A percentile compares a stretch with the other conserved stretches of the same genome.
Conservation (phyloP, 1,139 yeast genomes). For the Yamadazyma conglobata region DNA sequence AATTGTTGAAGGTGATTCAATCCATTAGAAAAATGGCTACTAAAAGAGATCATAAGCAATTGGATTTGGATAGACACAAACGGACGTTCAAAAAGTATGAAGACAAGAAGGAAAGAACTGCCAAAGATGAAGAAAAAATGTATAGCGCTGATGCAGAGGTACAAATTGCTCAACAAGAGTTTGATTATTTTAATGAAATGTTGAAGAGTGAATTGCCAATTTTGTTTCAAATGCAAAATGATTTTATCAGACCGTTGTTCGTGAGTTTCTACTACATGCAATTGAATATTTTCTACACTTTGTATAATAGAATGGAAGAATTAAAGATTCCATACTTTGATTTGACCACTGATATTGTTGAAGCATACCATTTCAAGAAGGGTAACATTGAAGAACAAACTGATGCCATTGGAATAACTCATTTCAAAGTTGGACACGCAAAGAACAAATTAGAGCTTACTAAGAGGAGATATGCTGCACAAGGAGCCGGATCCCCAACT, state of each 20-base stretch:
- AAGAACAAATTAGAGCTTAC: slow-evolving; percentile 80
- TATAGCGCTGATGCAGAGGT: slow-evolving; percentile 87
- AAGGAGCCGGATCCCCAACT: slow-evolving; percentile 28
- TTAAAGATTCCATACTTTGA: slow-evolving; percentile 96
- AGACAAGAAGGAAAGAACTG: slow-evolving; percentile 74
- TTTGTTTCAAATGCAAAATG: slow-evolving; percentile 82
- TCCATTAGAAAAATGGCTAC: slow-evolving; percentile 88
- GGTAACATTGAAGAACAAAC: slow-evolving; percentile 89
- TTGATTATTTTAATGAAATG: slow-evolving; percentile 92
- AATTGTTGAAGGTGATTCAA: slow-evolving; percentile 75
- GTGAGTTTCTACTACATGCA: slow-evolving; percentile 97
- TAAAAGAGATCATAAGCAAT: slow-evolving; percentile 91
- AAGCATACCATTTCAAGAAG: slow-evolving; percentile 73
- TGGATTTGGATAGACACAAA: slow-evolving; percentile 87
- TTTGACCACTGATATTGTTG: slow-evolving; percentile 74
- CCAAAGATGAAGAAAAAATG: slow-evolving; percentile 87
- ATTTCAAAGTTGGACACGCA: slow-evolving; percentile 86
- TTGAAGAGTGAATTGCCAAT: slow-evolving; percentile 85
- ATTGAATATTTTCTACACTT: slow-evolving; percentile 89
- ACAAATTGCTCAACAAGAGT: slow-evolving; percentile 91
- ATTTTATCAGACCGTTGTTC: slow-evolving; percentile 88
- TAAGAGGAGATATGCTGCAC: slow-evolving; percentile 64
- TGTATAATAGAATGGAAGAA: slow-evolving; percentile 88
- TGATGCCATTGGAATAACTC: slow-evolving; percentile 82
- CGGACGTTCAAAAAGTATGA: slow-evolving; percentile 68